A percentile compares a stretch with the other conserved stretches of the same genome.
These are phyloP conservation scores for Fusarium luffae DNA, from an alignment of 2,329 filamentous ascomycete genomes.

Conservation along the genomic window DNA sequence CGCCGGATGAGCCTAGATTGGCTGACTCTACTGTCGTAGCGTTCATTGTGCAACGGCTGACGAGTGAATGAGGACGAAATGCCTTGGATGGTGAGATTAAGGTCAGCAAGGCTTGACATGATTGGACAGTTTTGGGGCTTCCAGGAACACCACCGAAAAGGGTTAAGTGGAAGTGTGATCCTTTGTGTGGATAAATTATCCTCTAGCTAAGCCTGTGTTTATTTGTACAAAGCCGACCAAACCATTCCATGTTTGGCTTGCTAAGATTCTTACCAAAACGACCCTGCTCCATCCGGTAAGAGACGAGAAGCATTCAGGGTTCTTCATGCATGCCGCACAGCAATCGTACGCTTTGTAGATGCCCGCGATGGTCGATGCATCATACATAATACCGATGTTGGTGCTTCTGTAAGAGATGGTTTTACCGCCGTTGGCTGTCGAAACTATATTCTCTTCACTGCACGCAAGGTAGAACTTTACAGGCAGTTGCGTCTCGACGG, in stretches of 20 bases:
- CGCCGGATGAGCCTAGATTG: not conserved
- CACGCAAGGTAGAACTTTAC: not conserved
- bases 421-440: not conserved
- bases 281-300: too few species aligned
- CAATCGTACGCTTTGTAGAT: not conserved
- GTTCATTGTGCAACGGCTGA: constrained; percentile 11
- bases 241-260: too few species aligned
- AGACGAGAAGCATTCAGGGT: fast-evolving
- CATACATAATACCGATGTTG: not conserved
- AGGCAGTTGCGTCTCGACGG: not conserved
- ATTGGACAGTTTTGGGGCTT: not conserved
- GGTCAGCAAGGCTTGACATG: not conserved
- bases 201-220: too few species aligned
- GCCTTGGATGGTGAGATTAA: not conserved
- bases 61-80: too few species aligned
- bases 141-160: not conserved
- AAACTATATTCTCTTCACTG: fast-evolving
- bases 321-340: not conserved
- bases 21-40: not conserved
- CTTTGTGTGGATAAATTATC: too few species aligned
- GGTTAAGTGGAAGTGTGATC: too few species aligned
- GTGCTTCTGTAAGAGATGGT: fast-evolving
- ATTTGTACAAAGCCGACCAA: too few species aligned
- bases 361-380: fast-evolving
- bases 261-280: too few species aligned